Evolutionary conservation across 345 rosid genomes (phyloP), one percentile per base, ranked within the genome.

Genomic region (Salix suchowensis): DNA sequence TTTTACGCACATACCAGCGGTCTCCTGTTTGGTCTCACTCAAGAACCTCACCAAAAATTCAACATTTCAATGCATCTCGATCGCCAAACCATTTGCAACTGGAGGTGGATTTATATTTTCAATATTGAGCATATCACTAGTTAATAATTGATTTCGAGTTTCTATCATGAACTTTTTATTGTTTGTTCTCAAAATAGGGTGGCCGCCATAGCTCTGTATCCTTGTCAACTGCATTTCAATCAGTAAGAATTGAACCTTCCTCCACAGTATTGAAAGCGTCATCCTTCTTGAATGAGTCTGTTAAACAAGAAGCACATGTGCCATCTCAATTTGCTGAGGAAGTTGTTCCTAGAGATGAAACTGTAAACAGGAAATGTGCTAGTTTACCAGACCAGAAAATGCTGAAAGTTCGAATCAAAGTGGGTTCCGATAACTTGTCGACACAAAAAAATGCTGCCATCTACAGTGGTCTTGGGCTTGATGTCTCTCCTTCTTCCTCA

Each of bases 1-100:
- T 96, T 86, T 87, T 96, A 78, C 93, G 94, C 64, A 55, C 94
- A 71, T 85, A 88, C 85, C 89, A 88, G 65, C 94, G 98, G 48
- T 92, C 98, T 77, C 97, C 97, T 80, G 77, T 82, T 65, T 87
- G 86, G 82, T 78, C 96, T 83, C 86, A 77, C 76, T 85, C 91
- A 7, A 89, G 79, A 84, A 81, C 93, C 71, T 88, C 94, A 4
- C 85, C 85, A 68, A 87, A 84, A 76, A 81, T 70, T 81, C 96
- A 82, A 82, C 85, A 83, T 65, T 62, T 71, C 76, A 75, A 80
- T 75, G 84, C 82, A 73, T 76, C 89, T 70, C 82, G 83, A 82
- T 90, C 97, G 40, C 93, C 98, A 26, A 86, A 87, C 80, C 79
- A 75, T 85, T 77, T 84, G 54, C 88, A 65, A 44, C 67, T 79